Conservation (phyloP, 2,329 filamentous ascomycete species). For the Kalmusia sp. region DNA sequence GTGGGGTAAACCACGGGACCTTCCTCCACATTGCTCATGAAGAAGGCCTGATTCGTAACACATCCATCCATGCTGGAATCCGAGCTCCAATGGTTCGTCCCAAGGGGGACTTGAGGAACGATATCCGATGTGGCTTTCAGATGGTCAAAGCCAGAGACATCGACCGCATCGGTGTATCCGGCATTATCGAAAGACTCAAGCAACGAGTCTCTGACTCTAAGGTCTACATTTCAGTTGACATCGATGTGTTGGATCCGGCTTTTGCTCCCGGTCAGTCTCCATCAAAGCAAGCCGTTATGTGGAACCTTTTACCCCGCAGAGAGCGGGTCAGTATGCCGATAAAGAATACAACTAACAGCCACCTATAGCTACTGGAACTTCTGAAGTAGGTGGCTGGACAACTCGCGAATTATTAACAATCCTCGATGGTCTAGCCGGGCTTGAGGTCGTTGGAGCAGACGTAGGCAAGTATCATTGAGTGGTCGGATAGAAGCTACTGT, state of each 20-base stretch:
- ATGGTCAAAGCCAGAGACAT: constrained; percentile 64
- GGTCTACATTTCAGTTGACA: constrained; percentile 65
- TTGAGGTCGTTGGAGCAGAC: constrained; percentile 66
- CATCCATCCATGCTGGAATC: constrained; percentile 68
- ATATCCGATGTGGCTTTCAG: constrained; percentile 65
- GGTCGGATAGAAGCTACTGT: not conserved
- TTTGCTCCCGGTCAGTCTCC: constrained; percentile 57
- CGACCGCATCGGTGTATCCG: constrained; percentile 56
- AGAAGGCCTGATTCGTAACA: constrained; percentile 65
- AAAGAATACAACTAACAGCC: not conserved
- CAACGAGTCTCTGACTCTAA: constrained; percentile 58
- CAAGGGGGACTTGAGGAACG: constrained; percentile 62
- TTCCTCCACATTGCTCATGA: constrained; percentile 69
- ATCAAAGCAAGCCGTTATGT: not conserved
- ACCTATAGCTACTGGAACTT: constrained; percentile 61
- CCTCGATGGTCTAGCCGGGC: constrained; percentile 63
- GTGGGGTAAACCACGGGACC: constrained; percentile 66
- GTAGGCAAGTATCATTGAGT: constrained; percentile 49
- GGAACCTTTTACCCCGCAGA: not conserved
- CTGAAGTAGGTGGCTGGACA: constrained; percentile 68
- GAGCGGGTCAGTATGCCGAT: not conserved
- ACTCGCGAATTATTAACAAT: constrained; percentile 66
- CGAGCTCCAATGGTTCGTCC: constrained; percentile 60
- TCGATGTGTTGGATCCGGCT: constrained; percentile 64
- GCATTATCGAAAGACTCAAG: constrained; percentile 58